A percentile compares a stretch with the other conserved stretches of the same genome.
phyloP scores from a whole-genome alignment of 441 rosid species.

The Kokia cookei region DNA sequence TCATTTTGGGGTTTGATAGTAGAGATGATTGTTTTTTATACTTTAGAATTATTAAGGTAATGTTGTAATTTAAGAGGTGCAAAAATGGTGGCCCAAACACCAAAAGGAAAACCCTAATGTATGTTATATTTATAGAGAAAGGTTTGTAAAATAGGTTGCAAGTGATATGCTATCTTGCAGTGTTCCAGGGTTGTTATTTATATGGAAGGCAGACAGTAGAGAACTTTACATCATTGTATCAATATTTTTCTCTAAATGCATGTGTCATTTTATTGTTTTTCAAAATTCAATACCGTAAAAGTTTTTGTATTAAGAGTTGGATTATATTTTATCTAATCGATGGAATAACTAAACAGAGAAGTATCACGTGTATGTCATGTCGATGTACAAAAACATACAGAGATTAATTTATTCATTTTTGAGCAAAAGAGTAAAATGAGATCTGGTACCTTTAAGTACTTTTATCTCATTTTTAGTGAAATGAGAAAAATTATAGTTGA shows the following conservation, averaged over 20 bases:
- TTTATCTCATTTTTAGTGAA: too few species aligned
- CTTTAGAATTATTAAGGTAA: not conserved
- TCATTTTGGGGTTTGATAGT: not conserved
- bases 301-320: too few species aligned
- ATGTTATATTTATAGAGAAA: not conserved
- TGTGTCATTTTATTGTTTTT: too few species aligned
- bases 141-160: not conserved
- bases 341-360: too few species aligned
- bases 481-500: too few species aligned
- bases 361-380: too few species aligned
- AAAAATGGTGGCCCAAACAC: not conserved
- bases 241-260: not conserved
- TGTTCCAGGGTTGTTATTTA: not conserved
- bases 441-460: too few species aligned
- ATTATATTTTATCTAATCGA: too few species aligned
- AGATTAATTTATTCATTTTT: too few species aligned
- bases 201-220: not conserved
- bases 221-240: not conserved
- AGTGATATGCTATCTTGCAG: not conserved
- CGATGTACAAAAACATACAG: fast-evolving
- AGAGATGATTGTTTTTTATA: not conserved
- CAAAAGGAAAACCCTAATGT: not conserved
- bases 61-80: not conserved
- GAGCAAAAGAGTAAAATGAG: too few species aligned
- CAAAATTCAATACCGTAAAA: too few species aligned